Conservation (phyloP, 2,329 filamentous ascomycete species). For the Arachnopeziza araneosa region DNA sequence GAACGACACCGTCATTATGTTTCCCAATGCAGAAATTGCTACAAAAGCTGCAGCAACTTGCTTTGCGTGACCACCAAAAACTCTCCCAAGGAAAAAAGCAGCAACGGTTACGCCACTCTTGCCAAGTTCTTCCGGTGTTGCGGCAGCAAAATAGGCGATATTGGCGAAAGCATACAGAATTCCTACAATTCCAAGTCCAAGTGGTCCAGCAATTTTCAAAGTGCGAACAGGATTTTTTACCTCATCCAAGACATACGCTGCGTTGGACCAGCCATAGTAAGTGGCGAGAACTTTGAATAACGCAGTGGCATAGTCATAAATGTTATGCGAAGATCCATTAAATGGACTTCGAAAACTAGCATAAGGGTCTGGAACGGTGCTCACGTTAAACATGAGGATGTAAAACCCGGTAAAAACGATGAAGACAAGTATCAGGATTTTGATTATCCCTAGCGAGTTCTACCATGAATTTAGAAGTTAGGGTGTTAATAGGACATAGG, state of each 20-base stretch:
- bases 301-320: conserved; percentile 39
- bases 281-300: conserved; percentile 51
- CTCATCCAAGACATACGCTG: conserved; percentile 51
- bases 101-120: conserved; percentile 48
- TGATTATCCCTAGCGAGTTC: conserved; percentile 41
- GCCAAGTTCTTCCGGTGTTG: conserved; percentile 48
- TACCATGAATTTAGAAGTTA: not conserved
- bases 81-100: conserved; percentile 47
- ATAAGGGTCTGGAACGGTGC: conserved; percentile 24
- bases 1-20: conserved; percentile 43
- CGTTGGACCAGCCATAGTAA: conserved; percentile 48
- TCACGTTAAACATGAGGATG: conserved; percentile 32
- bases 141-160: conserved; percentile 53
- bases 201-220: conserved; percentile 49
- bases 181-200: conserved; percentile 45
- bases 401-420: conserved; percentile 39
- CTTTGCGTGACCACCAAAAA: conserved; percentile 40
- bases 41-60: conserved; percentile 40
- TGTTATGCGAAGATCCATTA: conserved; percentile 37
- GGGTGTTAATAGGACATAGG: not conserved
- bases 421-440: conserved; percentile 42
- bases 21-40: conserved; percentile 42
- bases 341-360: conserved; percentile 44
- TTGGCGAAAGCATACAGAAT: conserved; percentile 52
- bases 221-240: conserved; percentile 50